Base-by-base conservation (phyloP, 768 basidiomycete species). In the Xerocomellus chrysenteron region DNA sequence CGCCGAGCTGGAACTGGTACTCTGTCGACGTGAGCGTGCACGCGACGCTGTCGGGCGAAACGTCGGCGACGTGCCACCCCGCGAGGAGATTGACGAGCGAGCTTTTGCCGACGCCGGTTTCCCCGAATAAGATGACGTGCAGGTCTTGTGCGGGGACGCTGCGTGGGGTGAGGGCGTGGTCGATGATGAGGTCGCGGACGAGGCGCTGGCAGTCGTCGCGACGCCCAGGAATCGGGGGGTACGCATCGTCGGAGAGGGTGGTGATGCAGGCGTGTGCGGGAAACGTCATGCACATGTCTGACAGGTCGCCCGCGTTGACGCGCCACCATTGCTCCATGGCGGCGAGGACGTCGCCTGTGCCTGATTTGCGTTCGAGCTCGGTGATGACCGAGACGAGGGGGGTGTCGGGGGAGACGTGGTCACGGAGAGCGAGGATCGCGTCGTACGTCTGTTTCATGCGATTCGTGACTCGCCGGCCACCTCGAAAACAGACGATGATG, bases 91-190 rank as follows among this genome's bases (percentile, higher is more conserved):
- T 80, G 47, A 71, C 60, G 37, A 71, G 59, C 13, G 72, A 73
- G 30, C 70, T 72, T 44, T 71, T 71, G 5, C 69, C 69, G n/a
- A 63, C 55, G 17, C 78, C 78, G 0, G 74, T 68, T 50, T 78
- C 75, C 0, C 78, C 78, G 46, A 79, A 80, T 19, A 80, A 51
- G 19, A 79, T 62, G 46, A 78, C 49, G 44, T 74, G 66, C 16
- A 67, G 39, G 50, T 68, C 64, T 41, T 64, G 61, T 0, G 55
- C 3, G 39, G 66, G 59, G 12, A 37, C 47, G 28, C 47, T 55
- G 4, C 64, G 67, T 7, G 66, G 64, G 0, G 54, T 61, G 52
- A 67, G 67, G 6, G 67, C 55, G 16, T 66, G 28, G 42, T 66
- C 57, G 32, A 66, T 50, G 44, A 67, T 42, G 45, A 67, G 62